Conservation (phyloP, 192 early-diverging fungal genomes). For the Pecoramyces ruminantium region DNA sequence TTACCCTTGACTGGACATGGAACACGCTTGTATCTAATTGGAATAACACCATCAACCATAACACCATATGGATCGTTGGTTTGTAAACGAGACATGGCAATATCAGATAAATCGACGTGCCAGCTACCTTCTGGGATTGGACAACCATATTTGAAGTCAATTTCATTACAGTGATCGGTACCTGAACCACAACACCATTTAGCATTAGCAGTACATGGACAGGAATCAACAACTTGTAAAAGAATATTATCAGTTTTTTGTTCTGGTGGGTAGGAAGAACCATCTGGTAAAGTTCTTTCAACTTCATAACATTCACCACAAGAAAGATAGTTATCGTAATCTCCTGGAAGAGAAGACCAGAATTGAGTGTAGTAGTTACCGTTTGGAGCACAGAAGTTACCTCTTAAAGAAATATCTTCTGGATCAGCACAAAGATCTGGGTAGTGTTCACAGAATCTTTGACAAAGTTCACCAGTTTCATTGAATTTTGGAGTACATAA, state of each 20-base stretch:
- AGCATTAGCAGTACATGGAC: slow-evolving; percentile 4
- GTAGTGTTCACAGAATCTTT: background rate
- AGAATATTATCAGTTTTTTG: background rate
- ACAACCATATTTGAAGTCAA: slow-evolving; percentile 5
- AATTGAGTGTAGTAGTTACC: slow-evolving; percentile 5
- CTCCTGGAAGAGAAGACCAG: slow-evolving; percentile 5
- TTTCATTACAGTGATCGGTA: background rate
- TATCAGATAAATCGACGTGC: slow-evolving; percentile 5
- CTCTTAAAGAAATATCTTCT: background rate
- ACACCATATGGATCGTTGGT: background rate
- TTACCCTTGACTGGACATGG: slow-evolving; percentile 1
- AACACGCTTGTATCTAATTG: slow-evolving; percentile 1
- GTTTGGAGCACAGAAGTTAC: slow-evolving; percentile 6
- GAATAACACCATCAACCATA: slow-evolving; percentile 2
- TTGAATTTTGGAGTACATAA: background rate
- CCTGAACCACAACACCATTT: slow-evolving; percentile 2
- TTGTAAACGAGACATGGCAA: slow-evolving; percentile 5
- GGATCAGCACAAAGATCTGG: background rate
- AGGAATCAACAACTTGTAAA: slow-evolving; percentile 3
- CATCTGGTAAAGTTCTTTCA: slow-evolving; percentile 2
- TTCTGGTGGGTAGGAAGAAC: background rate
- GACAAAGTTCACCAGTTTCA: background rate
- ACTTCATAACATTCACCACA: slow-evolving; percentile 6
- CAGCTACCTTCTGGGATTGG: background rate
- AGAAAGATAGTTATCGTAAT: slow-evolving; percentile 3